Conservation (phyloP, 2,329 filamentous ascomycete species). For the Nannizziopsis arthrosporioides region DNA sequence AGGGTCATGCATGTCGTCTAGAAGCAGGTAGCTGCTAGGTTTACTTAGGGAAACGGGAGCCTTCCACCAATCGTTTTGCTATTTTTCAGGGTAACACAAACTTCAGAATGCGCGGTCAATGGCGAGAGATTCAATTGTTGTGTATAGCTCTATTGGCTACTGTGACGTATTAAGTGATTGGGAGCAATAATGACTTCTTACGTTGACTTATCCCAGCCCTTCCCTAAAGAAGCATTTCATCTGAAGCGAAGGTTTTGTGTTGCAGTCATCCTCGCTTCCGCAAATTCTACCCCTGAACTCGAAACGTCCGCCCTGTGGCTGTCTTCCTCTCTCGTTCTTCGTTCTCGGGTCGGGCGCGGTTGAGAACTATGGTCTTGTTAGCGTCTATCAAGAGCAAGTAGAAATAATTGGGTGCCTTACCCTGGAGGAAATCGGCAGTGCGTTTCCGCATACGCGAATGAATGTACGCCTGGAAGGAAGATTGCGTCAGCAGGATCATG, state of each 20-base stretch:
- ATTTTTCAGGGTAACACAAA: too few species aligned
- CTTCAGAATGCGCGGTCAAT: too few species aligned
- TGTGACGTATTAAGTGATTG: too few species aligned
- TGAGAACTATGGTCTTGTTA: constrained; percentile 58
- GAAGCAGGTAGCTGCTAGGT: too few species aligned
- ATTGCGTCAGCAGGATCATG: not conserved
- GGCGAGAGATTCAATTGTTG: too few species aligned
- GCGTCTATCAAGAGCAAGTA: constrained; percentile 13
- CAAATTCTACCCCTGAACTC: constrained; percentile 41
- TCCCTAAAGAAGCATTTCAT: not conserved
- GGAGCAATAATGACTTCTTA: too few species aligned
- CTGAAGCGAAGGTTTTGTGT: not conserved
- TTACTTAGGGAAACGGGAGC: too few species aligned
- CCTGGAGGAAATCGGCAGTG: constrained; percentile 96
- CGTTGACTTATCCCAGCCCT: too few species aligned
- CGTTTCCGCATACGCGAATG: constrained; percentile 96
- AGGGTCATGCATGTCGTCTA: too few species aligned
- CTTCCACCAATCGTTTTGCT: too few species aligned
- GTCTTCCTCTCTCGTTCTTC: constrained; percentile 98
- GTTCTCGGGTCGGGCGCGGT: constrained; percentile 84
- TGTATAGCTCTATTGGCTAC: too few species aligned
- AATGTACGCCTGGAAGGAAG: constrained; percentile 64
- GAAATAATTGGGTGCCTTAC: constrained; percentile 39
- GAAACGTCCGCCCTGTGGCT: constrained; percentile 87
- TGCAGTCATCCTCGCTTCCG: not conserved